These are phyloP conservation scores for Myriosclerotinia duriaeana DNA, from an alignment of 2,329 filamentous ascomycete genomes.

Conservation along the genomic window DNA sequence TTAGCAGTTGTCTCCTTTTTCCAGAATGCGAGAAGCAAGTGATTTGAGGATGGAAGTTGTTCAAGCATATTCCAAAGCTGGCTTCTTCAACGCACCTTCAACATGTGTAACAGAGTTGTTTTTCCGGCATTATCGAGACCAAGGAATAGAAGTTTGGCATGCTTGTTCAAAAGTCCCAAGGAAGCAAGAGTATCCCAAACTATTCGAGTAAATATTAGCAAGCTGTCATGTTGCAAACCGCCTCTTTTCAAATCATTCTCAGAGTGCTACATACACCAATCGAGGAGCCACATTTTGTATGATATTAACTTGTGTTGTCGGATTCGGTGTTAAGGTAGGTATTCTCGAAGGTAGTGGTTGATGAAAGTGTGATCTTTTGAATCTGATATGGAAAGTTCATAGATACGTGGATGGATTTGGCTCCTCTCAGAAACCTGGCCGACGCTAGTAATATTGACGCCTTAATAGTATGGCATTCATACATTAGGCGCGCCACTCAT, in stretches of 20 bases:
- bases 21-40: constrained; percentile 13
- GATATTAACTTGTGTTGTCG: constrained; percentile 16
- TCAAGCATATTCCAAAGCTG: neutral
- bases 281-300: constrained; percentile 79
- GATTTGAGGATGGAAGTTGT: no score
- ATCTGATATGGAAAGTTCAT: constrained; percentile 22
- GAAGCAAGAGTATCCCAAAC: constrained; percentile 89
- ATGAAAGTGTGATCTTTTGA: constrained; percentile 16
- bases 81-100: constrained; percentile 66
- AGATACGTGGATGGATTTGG: constrained; percentile 25
- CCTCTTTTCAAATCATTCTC: constrained; percentile 20
- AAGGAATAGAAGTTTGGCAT: constrained; percentile 91
- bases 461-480: neutral
- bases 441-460: constrained; percentile 22
- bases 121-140: constrained; percentile 94
- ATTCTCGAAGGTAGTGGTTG: constrained; percentile 20
- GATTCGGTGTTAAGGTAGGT: constrained; percentile 5
- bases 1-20: constrained; percentile 29
- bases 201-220: constrained; percentile 44
- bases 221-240: constrained; percentile 24
- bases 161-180: constrained; percentile 89
- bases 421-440: constrained; percentile 21
- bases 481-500: constrained; percentile 4
- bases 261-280: constrained; percentile 74
- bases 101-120: constrained; percentile 90